These are phyloP conservation scores for Phytopythium delawarense DNA, from an alignment of 352 stramenopile genomes.

Conservation along the genomic window DNA sequence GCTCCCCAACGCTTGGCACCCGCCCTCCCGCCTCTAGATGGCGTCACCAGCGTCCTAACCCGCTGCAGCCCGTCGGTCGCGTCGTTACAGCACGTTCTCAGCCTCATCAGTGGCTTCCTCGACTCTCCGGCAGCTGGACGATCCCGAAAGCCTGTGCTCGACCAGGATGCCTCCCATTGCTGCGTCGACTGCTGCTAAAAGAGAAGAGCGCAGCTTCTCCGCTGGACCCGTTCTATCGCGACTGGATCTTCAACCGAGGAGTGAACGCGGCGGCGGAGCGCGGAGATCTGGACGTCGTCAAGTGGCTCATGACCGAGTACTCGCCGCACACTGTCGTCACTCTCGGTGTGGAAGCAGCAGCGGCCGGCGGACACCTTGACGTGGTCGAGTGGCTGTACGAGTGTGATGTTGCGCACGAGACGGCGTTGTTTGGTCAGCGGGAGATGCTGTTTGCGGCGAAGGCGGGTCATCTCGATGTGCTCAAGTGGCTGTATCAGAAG, in stretches of 20 bases:
- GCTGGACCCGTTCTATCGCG: not conserved
- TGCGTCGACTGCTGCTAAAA: not conserved
- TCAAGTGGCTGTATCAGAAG: conserved; percentile 20
- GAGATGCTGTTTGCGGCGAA: conserved; percentile 24
- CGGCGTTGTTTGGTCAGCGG: conserved; percentile 13
- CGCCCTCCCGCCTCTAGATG: no score
- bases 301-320: conserved; percentile 55
- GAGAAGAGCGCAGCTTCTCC: not conserved
- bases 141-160: no score
- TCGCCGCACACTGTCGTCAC: conserved; percentile 52
- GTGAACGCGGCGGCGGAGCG: conserved; percentile 38
- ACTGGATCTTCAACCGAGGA: not conserved
- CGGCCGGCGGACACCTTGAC: conserved; percentile 52
- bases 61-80: no score
- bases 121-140: no score
- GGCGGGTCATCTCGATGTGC: conserved; percentile 21
- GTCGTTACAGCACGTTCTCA: no score
- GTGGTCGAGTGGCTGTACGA: conserved; percentile 40
- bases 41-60: no score
- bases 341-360: conserved; percentile 40
- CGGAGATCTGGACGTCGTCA: conserved; percentile 48
- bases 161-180: not conserved
- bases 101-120: no score
- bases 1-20: no score
- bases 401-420: not conserved